Conservation (phyloP, 1,139 yeast genomes). For the Nadsonia starkeyi-henricii region DNA sequence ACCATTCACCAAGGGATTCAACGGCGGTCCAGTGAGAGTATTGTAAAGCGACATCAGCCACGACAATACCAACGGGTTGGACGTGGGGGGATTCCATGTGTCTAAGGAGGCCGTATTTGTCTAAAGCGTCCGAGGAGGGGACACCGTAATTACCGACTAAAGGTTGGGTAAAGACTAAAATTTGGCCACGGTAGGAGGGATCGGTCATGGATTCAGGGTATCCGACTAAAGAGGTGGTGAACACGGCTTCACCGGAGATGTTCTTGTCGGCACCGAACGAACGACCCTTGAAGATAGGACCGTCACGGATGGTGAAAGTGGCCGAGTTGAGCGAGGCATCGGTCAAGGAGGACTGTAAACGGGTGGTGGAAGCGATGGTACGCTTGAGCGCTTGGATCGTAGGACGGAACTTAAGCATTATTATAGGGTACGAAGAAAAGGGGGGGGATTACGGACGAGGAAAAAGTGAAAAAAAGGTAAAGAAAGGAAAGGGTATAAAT, state of each 20-base stretch:
- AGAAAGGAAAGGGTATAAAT: too few relatives aligned
- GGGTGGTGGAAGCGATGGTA: too few relatives aligned
- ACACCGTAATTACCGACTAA: conserved; percentile 97
- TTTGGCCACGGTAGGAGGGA: conserved; percentile 93
- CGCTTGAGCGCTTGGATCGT: too few relatives aligned
- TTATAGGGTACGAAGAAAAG: too few relatives aligned
- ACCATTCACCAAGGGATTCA: conserved; percentile 89
- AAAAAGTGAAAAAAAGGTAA: too few relatives aligned
- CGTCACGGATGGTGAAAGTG: conserved; percentile 79
- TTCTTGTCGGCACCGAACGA: conserved; percentile 92
- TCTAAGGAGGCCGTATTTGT: conserved; percentile 70
- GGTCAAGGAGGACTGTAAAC: neutral
- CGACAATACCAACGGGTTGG: conserved; percentile 93
- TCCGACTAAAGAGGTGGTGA: conserved; percentile 93
- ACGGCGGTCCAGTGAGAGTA: conserved; percentile 99
- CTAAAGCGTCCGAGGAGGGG: conserved; percentile 69
- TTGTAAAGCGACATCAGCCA: conserved; percentile 86
- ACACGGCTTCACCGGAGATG: conserved; percentile 92
- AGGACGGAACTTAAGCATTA: too few relatives aligned
- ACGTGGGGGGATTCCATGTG: conserved; percentile 83
- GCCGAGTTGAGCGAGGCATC: conserved; percentile 29
- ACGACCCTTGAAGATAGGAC: conserved; percentile 84
- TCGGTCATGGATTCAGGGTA: conserved; percentile 98
- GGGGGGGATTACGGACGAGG: too few relatives aligned
- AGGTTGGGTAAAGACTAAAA: conserved; percentile 92